Percentiles rank a stretch among this genome's conserved stretches.
These are phyloP conservation scores for Rubia yunnanensis DNA, from an alignment of 257 asterid genomes.

Conservation along the genomic window DNA sequence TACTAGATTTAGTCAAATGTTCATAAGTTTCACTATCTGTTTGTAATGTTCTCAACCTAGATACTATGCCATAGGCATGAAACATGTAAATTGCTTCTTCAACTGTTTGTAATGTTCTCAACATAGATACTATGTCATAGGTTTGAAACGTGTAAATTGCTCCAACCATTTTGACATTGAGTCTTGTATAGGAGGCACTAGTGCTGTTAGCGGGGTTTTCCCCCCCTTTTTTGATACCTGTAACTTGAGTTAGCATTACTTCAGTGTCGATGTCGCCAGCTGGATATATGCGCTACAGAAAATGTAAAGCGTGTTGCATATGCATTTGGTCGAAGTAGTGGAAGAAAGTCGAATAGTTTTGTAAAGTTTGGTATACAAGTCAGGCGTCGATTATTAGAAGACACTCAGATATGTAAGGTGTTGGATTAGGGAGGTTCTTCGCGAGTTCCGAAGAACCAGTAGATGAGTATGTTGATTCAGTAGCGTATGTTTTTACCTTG, in stretches of 20 bases:
- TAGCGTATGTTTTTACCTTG: not conserved
- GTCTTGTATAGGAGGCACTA: constrained; percentile 5
- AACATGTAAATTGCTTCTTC: constrained; percentile 13
- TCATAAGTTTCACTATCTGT: constrained; percentile 17
- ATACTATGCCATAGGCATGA: constrained; percentile 18
- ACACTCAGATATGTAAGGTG: not conserved
- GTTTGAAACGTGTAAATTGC: constrained; percentile 12
- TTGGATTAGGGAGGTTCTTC: not conserved
- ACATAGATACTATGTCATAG: constrained; percentile 17
- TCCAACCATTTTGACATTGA: constrained; percentile 13
- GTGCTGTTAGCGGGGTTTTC: constrained; percentile 5
- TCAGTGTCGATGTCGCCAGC: not conserved
- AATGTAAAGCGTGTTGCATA: constrained; percentile 5
- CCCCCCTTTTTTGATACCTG: constrained; percentile 3
- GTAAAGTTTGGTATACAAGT: constrained; percentile 5
- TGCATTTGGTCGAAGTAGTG: constrained; percentile 7
- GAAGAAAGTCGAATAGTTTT: not conserved
- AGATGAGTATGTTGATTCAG: not conserved
- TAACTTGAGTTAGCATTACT: constrained; percentile 15
- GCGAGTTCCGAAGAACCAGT: not conserved
- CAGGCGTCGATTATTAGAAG: constrained; percentile 3
- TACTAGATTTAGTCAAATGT: constrained; percentile 21
- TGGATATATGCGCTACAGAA: not conserved
- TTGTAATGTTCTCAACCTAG: not conserved
- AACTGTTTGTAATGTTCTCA: not conserved